phyloP scores from a whole-genome alignment of 352 stramenopile species.

The Elongisporangium senticosum region DNA sequence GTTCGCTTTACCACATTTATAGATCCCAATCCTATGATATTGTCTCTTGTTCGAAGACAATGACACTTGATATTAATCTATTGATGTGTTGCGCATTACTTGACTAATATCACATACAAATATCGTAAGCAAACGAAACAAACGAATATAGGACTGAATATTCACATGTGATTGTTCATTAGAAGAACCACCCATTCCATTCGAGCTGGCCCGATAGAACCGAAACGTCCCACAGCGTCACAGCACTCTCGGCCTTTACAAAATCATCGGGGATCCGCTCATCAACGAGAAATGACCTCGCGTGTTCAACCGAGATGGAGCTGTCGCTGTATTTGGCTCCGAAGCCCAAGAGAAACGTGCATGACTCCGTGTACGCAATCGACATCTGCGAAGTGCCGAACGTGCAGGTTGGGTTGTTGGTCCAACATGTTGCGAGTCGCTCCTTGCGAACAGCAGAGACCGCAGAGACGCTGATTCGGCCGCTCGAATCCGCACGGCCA shows the following conservation, averaged over 20 bases:
- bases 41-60: too few species aligned
- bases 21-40: too few species aligned
- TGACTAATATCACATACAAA: too few species aligned
- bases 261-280: conserved; percentile 45
- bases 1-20: too few species aligned
- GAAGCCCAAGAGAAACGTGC: conserved; percentile 40
- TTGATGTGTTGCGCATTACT: too few species aligned
- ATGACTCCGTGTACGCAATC: conserved; percentile 39
- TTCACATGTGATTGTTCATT: too few species aligned
- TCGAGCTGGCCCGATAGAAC: too few species aligned
- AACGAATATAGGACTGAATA: too few species aligned
- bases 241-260: conserved; percentile 20
- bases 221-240: conserved; percentile 5
- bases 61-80: too few species aligned
- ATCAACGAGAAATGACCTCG: conserved; percentile 37
- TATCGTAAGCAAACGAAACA: too few species aligned
- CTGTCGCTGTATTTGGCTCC: conserved; percentile 25
- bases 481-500: conserved; percentile 17
- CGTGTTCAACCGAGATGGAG: conserved; percentile 39
- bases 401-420: conserved; percentile 28
- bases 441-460: conserved; percentile 32
- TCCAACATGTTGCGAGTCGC: conserved; percentile 29
- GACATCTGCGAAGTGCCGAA: conserved; percentile 38
- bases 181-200: too few species aligned
- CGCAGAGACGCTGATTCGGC: conserved; percentile 24